A percentile compares a stretch with the other conserved stretches of the same genome.
Conservation (phyloP, 2,329 filamentous ascomycete genomes). For the Phoma herbarum region DNA sequence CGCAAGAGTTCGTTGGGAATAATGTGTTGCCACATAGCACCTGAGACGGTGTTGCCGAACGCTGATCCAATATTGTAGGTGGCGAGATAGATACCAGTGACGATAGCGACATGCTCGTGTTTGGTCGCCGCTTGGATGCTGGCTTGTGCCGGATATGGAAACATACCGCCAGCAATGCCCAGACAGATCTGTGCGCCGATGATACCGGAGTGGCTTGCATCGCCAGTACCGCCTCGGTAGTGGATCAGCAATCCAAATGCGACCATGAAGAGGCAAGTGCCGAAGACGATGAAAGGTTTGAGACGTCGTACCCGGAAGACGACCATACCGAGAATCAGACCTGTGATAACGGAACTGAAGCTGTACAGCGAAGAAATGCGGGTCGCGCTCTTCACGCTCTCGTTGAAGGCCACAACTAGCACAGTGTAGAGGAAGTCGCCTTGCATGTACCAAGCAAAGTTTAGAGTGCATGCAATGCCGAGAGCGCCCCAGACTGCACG, state of each 20-base stretch:
- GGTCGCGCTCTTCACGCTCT: constrained; percentile 64
- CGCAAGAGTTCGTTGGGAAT: constrained; percentile 55
- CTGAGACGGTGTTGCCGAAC: constrained; percentile 67
- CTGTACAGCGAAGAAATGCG: constrained; percentile 69
- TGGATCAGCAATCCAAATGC: constrained; percentile 71
- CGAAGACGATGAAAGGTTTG: constrained; percentile 70
- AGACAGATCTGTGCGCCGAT: constrained; percentile 70
- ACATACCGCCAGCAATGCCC: constrained; percentile 70
- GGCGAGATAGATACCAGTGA: constrained; percentile 69
- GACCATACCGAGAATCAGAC: constrained; percentile 64
- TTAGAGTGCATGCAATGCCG: constrained; percentile 59
- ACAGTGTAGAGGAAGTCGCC: constrained; percentile 71
- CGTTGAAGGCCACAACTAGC: constrained; percentile 68
- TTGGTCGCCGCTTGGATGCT: constrained; percentile 61
- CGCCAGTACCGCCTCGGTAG: constrained; percentile 64
- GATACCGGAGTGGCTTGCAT: constrained; percentile 62
- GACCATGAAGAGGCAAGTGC: constrained; percentile 69
- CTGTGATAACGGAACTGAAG: constrained; percentile 65
- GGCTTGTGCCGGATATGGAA: constrained; percentile 62
- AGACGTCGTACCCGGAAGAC: constrained; percentile 64
- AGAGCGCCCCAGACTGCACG: constrained; percentile 71
- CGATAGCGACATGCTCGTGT: constrained; percentile 67
- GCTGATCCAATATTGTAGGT: constrained; percentile 69
- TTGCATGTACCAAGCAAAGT: constrained; percentile 65
- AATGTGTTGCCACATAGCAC: constrained; percentile 68